These are phyloP conservation scores for Aspergillus alliaceus DNA, from an alignment of 2,329 filamentous ascomycete genomes.

Conservation along the genomic window DNA sequence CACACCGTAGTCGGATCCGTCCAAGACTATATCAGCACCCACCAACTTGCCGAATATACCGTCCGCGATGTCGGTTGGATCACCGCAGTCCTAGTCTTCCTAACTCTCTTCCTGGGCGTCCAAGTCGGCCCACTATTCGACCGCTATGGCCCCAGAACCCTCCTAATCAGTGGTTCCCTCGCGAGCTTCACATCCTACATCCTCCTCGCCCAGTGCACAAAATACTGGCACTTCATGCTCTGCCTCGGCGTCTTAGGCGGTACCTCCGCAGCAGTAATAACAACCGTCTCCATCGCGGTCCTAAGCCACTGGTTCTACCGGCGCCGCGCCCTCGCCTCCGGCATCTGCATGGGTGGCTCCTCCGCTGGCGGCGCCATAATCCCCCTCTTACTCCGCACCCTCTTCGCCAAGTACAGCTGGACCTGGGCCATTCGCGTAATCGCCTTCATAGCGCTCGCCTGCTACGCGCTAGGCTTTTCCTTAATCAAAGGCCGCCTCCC, in stretches of 20 bases:
- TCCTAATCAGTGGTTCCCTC: conserved; percentile 40
- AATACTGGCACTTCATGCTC: conserved; percentile 53
- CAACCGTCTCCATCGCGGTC: conserved; percentile 38
- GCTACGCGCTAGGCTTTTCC: conserved; percentile 30
- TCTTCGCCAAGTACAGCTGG: conserved; percentile 37
- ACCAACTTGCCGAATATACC: conserved; percentile 47
- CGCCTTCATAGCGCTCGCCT: conserved; percentile 37
- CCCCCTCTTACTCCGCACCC: conserved; percentile 33
- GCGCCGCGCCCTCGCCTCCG: conserved; percentile 38
- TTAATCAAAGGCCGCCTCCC: conserved; percentile 38
- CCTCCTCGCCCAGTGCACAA: conserved; percentile 47
- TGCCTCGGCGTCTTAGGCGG: conserved; percentile 38
- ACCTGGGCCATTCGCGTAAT: conserved; percentile 37
- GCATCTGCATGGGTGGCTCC: conserved; percentile 42
- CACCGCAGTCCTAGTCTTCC: conserved; percentile 47
- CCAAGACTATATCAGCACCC: conserved; percentile 47
- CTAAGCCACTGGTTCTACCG: conserved; percentile 44
- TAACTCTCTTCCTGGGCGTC: conserved; percentile 47
- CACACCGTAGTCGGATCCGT: conserved; percentile 44
- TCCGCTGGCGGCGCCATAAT: conserved; percentile 39
- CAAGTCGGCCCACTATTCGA: conserved; percentile 53
- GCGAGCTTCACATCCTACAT: conserved; percentile 45
- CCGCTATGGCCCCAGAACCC: conserved; percentile 45
- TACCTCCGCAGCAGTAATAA: conserved; percentile 33
- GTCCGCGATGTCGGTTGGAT: conserved; percentile 53